Evolutionary conservation across 2,329 filamentous ascomycete species (phyloP).

Genomic region (Sclerotinia sclerotiorum): DNA sequence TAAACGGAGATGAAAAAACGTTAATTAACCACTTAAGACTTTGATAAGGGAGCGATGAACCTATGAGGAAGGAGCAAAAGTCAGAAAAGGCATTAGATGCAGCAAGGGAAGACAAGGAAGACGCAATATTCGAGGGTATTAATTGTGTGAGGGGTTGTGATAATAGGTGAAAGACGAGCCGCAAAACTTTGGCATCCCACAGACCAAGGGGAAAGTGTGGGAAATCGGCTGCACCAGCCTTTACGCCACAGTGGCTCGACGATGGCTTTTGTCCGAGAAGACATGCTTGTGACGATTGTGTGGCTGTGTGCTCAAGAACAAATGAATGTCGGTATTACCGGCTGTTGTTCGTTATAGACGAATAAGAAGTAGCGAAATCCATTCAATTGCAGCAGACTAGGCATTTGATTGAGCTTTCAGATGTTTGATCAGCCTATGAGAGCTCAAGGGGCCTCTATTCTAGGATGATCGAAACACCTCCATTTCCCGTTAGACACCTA

Average conservation of each 20-base stretch:
- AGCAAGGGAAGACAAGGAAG: not conserved
- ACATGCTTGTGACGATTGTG: not conserved
- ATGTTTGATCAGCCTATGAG: slow-evolving; percentile 1
- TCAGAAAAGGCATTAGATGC: not conserved
- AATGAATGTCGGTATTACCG: not conserved
- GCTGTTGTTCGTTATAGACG: not conserved
- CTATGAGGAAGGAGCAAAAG: not conserved
- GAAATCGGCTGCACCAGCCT: not conserved
- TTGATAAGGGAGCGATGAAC: not conserved
- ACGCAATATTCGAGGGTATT: not conserved
- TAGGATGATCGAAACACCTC: not conserved
- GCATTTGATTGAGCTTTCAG: not conserved
- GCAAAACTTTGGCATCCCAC: not conserved
- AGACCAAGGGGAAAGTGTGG: not conserved
- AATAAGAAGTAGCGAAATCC: not conserved
- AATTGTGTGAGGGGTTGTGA: not conserved
- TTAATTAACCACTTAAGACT: not conserved
- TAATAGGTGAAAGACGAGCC: not conserved
- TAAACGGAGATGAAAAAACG: slow-evolving; percentile 1
- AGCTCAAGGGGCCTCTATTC: not conserved
- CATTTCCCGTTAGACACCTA: not conserved
- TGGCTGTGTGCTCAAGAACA: slow-evolving; percentile 9
- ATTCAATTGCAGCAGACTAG: slow-evolving; percentile 6
- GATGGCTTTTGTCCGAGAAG: not conserved
- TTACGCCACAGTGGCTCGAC: slow-evolving; percentile 5